Evolutionary conservation across 257 asterid species (phyloP).

Genomic region (Perilla frutescens): DNA sequence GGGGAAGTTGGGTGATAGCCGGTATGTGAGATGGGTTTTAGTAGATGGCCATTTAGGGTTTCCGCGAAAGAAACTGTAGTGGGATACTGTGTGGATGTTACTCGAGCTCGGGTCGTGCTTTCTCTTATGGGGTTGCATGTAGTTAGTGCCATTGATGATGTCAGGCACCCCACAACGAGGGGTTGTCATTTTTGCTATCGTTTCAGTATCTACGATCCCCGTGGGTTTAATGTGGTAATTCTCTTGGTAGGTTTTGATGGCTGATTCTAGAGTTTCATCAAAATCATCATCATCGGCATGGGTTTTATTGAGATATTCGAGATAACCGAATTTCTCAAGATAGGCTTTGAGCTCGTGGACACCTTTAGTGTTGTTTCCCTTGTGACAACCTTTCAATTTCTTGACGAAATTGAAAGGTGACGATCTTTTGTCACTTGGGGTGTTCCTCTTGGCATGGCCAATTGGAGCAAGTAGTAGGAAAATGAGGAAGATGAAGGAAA

Average conservation of each 20-base stretch:
- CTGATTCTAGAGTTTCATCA: constrained; percentile 38
- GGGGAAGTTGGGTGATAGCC: constrained; percentile 18
- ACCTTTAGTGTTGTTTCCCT: constrained; percentile 29
- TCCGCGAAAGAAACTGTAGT: constrained; percentile 23
- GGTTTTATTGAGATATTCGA: constrained; percentile 15
- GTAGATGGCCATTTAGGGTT: constrained; percentile 41
- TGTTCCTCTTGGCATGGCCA: constrained; percentile 18
- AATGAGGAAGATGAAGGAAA: background rate
- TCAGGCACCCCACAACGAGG: constrained; percentile 51
- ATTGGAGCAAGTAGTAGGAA: background rate
- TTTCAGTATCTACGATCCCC: constrained; percentile 34
- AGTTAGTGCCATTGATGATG: constrained; percentile 38
- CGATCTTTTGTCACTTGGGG: constrained; percentile 10
- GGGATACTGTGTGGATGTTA: constrained; percentile 32
- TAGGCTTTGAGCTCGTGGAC: constrained; percentile 33
- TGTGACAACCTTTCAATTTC: constrained; percentile 35
- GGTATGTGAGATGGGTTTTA: constrained; percentile 35
- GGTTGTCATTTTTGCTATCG: constrained; percentile 33
- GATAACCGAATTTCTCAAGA: constrained; percentile 44
- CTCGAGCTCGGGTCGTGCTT: background rate
- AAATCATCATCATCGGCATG: constrained; percentile 19
- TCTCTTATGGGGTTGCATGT: constrained; percentile 16
- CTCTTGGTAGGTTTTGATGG: constrained; percentile 41
- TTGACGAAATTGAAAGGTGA: constrained; percentile 45
- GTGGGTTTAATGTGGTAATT: constrained; percentile 35